These are phyloP conservation scores for Camelina laxa DNA, from an alignment of 345 rosid genomes.

Conservation along the genomic window DNA sequence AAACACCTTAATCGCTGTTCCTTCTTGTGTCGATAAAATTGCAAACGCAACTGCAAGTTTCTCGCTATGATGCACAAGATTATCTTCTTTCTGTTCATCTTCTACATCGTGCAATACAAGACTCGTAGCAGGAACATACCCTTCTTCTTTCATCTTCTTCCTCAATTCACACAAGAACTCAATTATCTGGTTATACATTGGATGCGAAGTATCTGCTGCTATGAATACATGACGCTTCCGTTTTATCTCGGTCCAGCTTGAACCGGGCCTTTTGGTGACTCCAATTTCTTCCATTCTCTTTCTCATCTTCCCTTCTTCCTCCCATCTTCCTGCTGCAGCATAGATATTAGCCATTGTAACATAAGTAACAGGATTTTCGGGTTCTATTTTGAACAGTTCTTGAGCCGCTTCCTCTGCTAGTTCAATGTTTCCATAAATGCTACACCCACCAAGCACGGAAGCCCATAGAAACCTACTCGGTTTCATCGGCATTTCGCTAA, in stretches of 20 bases:
- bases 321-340: slow-evolving; percentile 75
- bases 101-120: slow-evolving; percentile 88
- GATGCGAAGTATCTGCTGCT: slow-evolving; percentile 77
- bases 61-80: slow-evolving; percentile 85
- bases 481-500: slow-evolving; percentile 69
- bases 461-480: slow-evolving; percentile 92
- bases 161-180: slow-evolving; percentile 61
- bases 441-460: slow-evolving; percentile 84
- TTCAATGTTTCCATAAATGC: slow-evolving; percentile 73
- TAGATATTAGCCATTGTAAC: slow-evolving; percentile 90
- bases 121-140: slow-evolving; percentile 74
- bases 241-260: slow-evolving; percentile 81
- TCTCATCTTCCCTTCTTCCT: slow-evolving; percentile 68
- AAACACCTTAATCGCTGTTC: slow-evolving; percentile 70
- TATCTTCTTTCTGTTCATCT: slow-evolving; percentile 90
- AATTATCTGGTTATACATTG: slow-evolving; percentile 60
- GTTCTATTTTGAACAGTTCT: slow-evolving; percentile 80
- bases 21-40: slow-evolving; percentile 66
- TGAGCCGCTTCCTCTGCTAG: slow-evolving; percentile 75
- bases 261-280: slow-evolving; percentile 73
- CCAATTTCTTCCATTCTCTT: slow-evolving; percentile 64
- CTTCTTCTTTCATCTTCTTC: slow-evolving; percentile 77
- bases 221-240: slow-evolving; percentile 68
- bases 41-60: slow-evolving; percentile 92
- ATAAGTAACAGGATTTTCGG: slow-evolving; percentile 86